Base-by-base conservation (phyloP, 768 basidiomycete species). In the Lentinula guzmanii region DNA sequence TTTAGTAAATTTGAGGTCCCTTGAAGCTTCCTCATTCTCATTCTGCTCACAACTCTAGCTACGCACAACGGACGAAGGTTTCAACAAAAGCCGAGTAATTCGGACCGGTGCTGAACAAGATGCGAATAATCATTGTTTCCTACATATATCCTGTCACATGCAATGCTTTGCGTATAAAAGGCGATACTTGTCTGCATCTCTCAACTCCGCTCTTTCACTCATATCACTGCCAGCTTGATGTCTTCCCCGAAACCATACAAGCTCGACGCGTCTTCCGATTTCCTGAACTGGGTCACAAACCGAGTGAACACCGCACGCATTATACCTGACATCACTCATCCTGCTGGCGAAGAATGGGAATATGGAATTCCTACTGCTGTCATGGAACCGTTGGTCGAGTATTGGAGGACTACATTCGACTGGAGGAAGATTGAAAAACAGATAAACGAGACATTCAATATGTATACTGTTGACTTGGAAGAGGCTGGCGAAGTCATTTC, bases 391-490 rank as follows among this genome's bases (percentile, higher is more conserved):
- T 71, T 85, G 5, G 72, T 75, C 0, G 71, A 70, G n/a, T 72
- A 73, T 58, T 85, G 83, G 83, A 76, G 70, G 62, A 67, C 70
- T 24, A 71, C 67, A 2, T 84, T 77, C 63, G 77, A 84, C 70
- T 84, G 83, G 82, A 72, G 77, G 54, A 76, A 70, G 45, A 69
- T 79, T 7, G 83, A 85, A 65, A 72, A 70, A 0, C 66, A 66
- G n/a, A 70, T 85, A 64, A 85, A 85, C 66, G 68, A 71, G n/a
- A 73, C 73, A 10, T 68, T 80, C 13, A 75, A 79, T 9, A 80
- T 81, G 76, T 85, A 79, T 68, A 83, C 79, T 1, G 68, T 75
- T n/a, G 79, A 82, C 56, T 75, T 85, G 51, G 69, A 74, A 2
- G 79, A 82, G 39, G 76, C 70, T 2, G 76, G 75, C 56, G 82